A percentile compares a stretch with the other conserved stretches of the same genome.
Evolutionary conservation across 768 basidiomycete species (phyloP).

Genomic region (Boletus barrowsii): DNA sequence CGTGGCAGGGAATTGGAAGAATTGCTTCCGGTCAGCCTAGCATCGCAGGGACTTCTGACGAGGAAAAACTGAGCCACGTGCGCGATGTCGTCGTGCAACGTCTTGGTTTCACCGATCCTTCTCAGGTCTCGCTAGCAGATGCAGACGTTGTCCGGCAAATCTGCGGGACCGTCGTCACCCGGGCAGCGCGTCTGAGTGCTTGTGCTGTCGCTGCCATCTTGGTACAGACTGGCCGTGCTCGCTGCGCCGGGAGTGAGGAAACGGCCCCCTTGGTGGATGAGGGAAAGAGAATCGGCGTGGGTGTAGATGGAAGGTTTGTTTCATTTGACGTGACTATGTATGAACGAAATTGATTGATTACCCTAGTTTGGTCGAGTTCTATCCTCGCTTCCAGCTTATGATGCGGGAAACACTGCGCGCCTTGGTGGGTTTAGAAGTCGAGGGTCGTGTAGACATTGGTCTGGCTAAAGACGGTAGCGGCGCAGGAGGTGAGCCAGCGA

Average conservation of each 20-base stretch:
- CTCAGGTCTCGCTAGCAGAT: constrained; percentile 55
- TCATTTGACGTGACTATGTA: background rate
- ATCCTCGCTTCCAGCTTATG: constrained; percentile 78
- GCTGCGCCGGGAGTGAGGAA: constrained; percentile 39
- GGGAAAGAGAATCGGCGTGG: constrained; percentile 65
- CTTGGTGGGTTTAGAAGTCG: constrained; percentile 78
- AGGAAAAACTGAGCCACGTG: constrained; percentile 49
- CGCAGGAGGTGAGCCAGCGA: constrained; percentile 76
- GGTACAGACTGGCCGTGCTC: constrained; percentile 73
- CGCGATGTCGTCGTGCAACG: constrained; percentile 58
- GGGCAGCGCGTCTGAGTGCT: constrained; percentile 82
- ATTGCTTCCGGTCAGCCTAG: constrained; percentile 22
- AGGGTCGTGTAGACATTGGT: constrained; percentile 79
- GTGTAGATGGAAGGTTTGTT: constrained; percentile 86
- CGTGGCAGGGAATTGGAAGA: constrained; percentile 54
- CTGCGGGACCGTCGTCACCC: constrained; percentile 68
- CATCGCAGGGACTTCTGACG: background rate
- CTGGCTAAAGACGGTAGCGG: constrained; percentile 97
- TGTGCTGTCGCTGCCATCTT: constrained; percentile 85
- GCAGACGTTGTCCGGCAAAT: constrained; percentile 83
- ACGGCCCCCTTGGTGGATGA: constrained; percentile 24
- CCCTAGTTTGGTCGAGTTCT: constrained; percentile 81
- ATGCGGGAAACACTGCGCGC: constrained; percentile 71
- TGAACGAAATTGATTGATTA: background rate
- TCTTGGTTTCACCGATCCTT: constrained; percentile 50